Conservation (phyloP, 2,329 filamentous ascomycete species). For the Fusarium humuli region DNA sequence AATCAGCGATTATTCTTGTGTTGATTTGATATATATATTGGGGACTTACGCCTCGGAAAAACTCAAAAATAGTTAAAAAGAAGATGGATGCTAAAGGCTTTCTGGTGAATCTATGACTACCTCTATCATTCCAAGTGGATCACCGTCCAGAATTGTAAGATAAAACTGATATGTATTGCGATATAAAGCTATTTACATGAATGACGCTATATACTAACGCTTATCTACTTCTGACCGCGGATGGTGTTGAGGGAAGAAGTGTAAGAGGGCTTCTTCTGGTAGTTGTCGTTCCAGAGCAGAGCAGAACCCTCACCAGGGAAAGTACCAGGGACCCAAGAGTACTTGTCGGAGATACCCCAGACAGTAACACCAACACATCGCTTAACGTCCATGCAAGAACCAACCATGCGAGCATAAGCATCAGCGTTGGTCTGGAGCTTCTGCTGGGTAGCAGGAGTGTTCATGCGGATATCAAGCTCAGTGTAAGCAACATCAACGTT, state of each 20-base stretch:
- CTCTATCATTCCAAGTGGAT: too few relatives aligned
- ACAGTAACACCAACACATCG: slow-evolving; percentile 23
- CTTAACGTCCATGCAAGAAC: slow-evolving; percentile 23
- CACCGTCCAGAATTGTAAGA: too few relatives aligned
- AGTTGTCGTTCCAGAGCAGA: slow-evolving; percentile 20
- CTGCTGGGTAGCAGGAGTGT: slow-evolving; percentile 7
- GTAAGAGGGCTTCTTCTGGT: slow-evolving; percentile 22
- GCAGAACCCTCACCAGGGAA: slow-evolving; percentile 17
- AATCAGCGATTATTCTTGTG: too few relatives aligned
- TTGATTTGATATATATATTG: too few relatives aligned
- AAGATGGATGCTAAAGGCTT: too few relatives aligned
- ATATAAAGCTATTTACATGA: not conserved
- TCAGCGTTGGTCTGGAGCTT: slow-evolving; percentile 18
- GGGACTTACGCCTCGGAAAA: too few relatives aligned
- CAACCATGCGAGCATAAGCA: slow-evolving; percentile 14
- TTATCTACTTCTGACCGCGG: not conserved
- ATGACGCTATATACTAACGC: rapidly evolving
- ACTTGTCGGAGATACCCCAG: slow-evolving; percentile 27
- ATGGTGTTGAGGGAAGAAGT: slow-evolving; percentile 21
- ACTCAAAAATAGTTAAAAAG: too few relatives aligned
- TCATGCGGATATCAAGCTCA: slow-evolving; percentile 19
- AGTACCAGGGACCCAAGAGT: slow-evolving; percentile 13
- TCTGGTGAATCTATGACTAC: too few relatives aligned
- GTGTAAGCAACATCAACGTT: slow-evolving; percentile 18
- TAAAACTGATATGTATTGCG: too few relatives aligned